Evolutionary conservation across 495 filamentous ascomycete species (phyloP).

Genomic region (Trichoderma orchidacearum): DNA sequence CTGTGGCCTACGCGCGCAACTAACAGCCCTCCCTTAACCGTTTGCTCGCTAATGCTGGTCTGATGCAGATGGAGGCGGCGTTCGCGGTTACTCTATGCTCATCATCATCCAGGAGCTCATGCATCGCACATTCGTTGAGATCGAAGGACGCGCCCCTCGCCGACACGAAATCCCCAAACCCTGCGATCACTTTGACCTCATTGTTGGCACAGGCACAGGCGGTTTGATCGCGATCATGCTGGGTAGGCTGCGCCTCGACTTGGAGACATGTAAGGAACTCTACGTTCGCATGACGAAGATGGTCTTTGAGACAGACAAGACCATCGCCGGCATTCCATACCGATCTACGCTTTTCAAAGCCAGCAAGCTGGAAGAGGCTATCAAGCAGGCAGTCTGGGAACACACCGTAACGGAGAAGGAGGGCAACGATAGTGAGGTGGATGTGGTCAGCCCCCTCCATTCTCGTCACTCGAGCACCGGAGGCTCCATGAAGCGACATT

Average conservation of each 20-base stretch:
- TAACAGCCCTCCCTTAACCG: not conserved
- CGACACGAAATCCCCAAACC: slow-evolving; percentile 88
- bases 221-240: slow-evolving; percentile 95
- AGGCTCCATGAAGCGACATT: slow-evolving; percentile 22
- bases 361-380: slow-evolving; percentile 86
- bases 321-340: slow-evolving; percentile 85
- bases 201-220: slow-evolving; percentile 87
- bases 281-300: slow-evolving; percentile 87
- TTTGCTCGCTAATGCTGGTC: slow-evolving; percentile 6
- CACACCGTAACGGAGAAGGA: slow-evolving; percentile 72
- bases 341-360: slow-evolving; percentile 92
- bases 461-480: slow-evolving; percentile 24
- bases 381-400: slow-evolving; percentile 75
- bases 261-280: slow-evolving; percentile 91
- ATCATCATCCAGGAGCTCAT: slow-evolving; percentile 93
- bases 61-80: slow-evolving; percentile 76
- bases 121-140: slow-evolving; percentile 81
- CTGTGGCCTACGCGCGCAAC: no score
- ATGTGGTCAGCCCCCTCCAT: slow-evolving; percentile 17
- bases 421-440: slow-evolving; percentile 47
- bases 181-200: slow-evolving; percentile 96
- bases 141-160: slow-evolving; percentile 67
- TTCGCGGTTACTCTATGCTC: slow-evolving; percentile 93
- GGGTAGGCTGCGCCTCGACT: slow-evolving; percentile 75
- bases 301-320: slow-evolving; percentile 98